Conservation (phyloP, 2,329 filamentous ascomycete species). For the Aspergillus unguis region DNA sequence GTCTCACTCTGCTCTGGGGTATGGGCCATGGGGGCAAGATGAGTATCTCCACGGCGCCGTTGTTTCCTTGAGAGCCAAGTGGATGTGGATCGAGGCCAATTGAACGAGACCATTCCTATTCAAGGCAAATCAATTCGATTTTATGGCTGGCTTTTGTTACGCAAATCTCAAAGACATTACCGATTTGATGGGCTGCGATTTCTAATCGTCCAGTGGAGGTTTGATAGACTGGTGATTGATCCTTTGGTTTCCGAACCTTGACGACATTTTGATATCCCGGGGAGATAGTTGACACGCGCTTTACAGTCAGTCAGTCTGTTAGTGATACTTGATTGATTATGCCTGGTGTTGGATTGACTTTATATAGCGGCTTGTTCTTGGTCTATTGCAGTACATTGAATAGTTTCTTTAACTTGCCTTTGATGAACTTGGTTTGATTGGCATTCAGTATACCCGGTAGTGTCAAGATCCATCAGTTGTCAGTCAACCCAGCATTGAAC, state of each 20-base stretch:
- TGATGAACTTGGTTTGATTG: neutral
- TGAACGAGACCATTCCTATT: slow-evolving; percentile 1
- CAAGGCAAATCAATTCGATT: neutral
- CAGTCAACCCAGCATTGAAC: neutral
- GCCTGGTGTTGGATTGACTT: neutral
- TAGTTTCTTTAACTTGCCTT: no score
- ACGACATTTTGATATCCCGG: slow-evolving; percentile 8
- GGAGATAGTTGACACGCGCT: slow-evolving; percentile 13
- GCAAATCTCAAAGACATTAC: slow-evolving; percentile 10
- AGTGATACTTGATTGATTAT: neutral
- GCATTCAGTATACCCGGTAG: neutral
- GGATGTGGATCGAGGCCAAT: slow-evolving; percentile 3
- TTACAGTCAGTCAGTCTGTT: slow-evolving; percentile 1
- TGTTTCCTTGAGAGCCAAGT: neutral
- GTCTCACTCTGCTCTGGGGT: neutral
- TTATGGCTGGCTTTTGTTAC: slow-evolving; percentile 11
- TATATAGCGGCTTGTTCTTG: slow-evolving; percentile 2
- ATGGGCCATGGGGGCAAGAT: neutral
- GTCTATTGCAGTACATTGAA: no score
- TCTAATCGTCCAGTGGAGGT: slow-evolving; percentile 8
- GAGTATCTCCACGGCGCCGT: neutral
- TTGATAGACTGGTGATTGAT: slow-evolving; percentile 5
- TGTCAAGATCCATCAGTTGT: neutral
- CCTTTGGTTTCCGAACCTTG: neutral
- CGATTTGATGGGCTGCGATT: neutral